A percentile compares a stretch with the other conserved stretches of the same genome.
These are phyloP conservation scores for Chytriomyces confervae DNA, from an alignment of 192 early-diverging fungal species.

Conservation along the genomic window DNA sequence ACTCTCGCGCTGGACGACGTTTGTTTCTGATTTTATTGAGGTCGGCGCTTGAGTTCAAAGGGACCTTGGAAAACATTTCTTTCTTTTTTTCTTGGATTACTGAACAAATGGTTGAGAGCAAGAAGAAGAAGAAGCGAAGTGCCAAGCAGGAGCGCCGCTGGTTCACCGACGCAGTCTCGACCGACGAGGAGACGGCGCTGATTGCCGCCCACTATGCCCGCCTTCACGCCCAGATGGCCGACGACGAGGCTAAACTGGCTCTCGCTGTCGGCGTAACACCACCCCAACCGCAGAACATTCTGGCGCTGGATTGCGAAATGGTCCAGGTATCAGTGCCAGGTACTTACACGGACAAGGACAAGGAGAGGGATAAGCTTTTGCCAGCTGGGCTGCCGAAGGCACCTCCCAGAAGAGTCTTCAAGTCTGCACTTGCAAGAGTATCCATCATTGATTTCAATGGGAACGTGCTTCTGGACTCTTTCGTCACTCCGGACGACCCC, in stretches of 20 bases:
- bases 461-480: slow-evolving; percentile 77
- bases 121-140: no score
- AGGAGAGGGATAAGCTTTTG: background rate
- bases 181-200: background rate
- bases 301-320: slow-evolving; percentile 41
- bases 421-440: slow-evolving; percentile 82
- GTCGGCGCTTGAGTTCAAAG: no score
- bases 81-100: no score
- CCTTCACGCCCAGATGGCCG: background rate
- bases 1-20: no score
- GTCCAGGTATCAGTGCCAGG: slow-evolving; percentile 14
- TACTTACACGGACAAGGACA: background rate
- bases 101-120: no score
- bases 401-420: slow-evolving; percentile 59
- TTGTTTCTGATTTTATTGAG: no score
- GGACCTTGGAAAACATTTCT: no score
- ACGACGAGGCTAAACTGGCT: background rate
- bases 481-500: slow-evolving; percentile 73
- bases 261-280: background rate
- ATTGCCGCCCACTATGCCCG: background rate
- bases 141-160: background rate
- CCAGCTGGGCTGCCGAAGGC: background rate
- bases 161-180: background rate
- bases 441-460: slow-evolving; percentile 87
- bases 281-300: slow-evolving; percentile 5